phyloP scores from a whole-genome alignment of 306 rosid species.

The Dicorynia guianensis region DNA sequence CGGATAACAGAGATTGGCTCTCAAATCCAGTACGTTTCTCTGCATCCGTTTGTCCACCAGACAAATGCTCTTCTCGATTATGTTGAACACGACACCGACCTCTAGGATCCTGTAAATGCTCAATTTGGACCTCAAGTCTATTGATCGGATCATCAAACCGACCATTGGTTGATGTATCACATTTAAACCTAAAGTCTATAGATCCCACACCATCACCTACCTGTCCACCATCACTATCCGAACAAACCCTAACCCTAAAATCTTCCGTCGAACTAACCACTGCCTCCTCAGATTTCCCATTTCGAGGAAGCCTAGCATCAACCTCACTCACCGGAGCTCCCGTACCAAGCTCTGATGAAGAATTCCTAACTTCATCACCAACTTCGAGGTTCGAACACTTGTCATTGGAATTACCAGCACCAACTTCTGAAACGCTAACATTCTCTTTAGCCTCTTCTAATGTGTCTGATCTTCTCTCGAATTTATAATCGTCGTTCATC shows the following conservation, averaged over 20 bases:
- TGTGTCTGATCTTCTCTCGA: conserved; percentile 43
- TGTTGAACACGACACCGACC: conserved; percentile 27
- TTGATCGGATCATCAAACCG: conserved; percentile 13
- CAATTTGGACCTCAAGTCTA: conserved; percentile 30
- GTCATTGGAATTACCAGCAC: conserved; percentile 36
- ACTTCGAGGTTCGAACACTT: conserved; percentile 17
- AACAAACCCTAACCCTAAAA: conserved; percentile 50
- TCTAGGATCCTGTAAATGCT: conserved; percentile 26
- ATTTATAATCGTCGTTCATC: conserved; percentile 63
- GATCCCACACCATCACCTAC: conserved; percentile 38
- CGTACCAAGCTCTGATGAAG: conserved; percentile 50
- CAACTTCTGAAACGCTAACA: conserved; percentile 39
- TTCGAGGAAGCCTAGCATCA: conserved; percentile 43
- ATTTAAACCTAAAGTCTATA: conserved; percentile 32
- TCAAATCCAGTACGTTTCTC: conserved; percentile 46
- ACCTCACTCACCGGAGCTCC: conserved; percentile 48
- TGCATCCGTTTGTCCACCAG: conserved; percentile 26
- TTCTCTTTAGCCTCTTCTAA: conserved; percentile 39
- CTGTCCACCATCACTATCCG: conserved; percentile 43
- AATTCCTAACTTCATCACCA: conserved; percentile 48
- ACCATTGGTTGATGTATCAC: conserved; percentile 38
- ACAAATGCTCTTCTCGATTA: conserved; percentile 24
- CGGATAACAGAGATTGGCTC: conserved; percentile 61
- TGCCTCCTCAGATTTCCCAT: conserved; percentile 50
- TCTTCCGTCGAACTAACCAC: conserved; percentile 41